phyloP scores from a whole-genome alignment of 139 green algal species.

The Ettlia oleoabundans region DNA sequence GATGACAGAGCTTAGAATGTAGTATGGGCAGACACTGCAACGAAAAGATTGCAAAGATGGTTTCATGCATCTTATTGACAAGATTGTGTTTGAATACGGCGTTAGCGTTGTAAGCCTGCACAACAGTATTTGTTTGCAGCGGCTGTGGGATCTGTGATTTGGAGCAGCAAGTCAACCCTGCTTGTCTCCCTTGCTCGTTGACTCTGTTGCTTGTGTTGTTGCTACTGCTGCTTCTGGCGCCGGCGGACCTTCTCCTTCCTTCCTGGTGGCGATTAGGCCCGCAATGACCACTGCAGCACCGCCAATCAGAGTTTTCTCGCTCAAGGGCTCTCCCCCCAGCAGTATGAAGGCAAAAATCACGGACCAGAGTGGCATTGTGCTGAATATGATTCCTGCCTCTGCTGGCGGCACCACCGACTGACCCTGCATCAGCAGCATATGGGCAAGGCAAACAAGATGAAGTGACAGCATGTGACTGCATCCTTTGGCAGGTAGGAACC shows the following conservation, averaged over 20 bases:
- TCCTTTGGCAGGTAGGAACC: too few relatives aligned
- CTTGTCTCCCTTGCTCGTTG: constrained; percentile 21
- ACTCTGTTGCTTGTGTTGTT: too few relatives aligned
- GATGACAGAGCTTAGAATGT: too few relatives aligned
- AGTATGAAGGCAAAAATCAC: constrained; percentile 27
- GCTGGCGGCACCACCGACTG: constrained; percentile 29
- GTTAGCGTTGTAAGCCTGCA: too few relatives aligned
- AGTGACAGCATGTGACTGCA: neutral
- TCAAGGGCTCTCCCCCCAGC: constrained; percentile 39
- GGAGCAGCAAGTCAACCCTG: constrained; percentile 6
- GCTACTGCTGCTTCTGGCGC: neutral
- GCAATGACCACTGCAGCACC: constrained; percentile 28
- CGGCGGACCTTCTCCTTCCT: neutral
- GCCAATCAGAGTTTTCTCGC: constrained; percentile 21
- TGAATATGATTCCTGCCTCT: constrained; percentile 44
- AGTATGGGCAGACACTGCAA: too few relatives aligned
- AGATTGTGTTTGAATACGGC: too few relatives aligned
- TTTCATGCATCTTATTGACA: too few relatives aligned
- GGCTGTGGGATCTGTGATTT: too few relatives aligned
- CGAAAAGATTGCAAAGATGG: too few relatives aligned
- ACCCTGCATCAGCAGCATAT: constrained; percentile 1
- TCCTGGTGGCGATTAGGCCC: constrained; percentile 21
- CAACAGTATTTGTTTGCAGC: too few relatives aligned
- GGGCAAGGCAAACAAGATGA: neutral
- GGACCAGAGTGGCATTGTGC: constrained; percentile 40